Evolutionary conservation across 345 rosid species (phyloP), one percentile per base, ranked within the genome.

Genomic region (Eutrema yunnanense): DNA sequence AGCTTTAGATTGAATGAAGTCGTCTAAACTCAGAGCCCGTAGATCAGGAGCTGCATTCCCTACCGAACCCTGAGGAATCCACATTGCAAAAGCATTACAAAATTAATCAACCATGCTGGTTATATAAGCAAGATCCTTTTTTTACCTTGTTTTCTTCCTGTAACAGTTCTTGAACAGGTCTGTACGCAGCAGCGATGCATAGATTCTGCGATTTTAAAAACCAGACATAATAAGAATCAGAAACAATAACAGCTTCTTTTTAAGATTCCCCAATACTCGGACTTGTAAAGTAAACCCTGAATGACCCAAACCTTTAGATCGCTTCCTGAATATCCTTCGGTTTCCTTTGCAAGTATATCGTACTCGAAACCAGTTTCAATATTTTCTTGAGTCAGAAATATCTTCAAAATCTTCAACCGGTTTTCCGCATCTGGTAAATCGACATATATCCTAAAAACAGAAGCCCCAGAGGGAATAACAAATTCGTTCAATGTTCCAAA

Each of bases 291-390:
- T 50, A 41, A 8, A 51, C 43, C 8, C 16, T 37, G 8, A 41
- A 30, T 36, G 60, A 70, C 43, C 56, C 36, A 60, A 79, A 95
- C 99, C 99, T 96, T 96, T 59, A 96, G 82, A 85, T 96, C 99
- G 74, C 99, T 96, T 51, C 99, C 99, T 50, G 98, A 96, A 75
- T 96, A 96, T 71, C 99, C 99, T 67, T 90, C 97, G 6, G 98
- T 90, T 54, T 76, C 90, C 74, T 76, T 84, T 66, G 98, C 99
- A 62, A 96, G 97, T 75, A 84, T 80, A 41, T 87, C 82, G 67
- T 76, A 82, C 66, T 82, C 68, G 69, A 96, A 92, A 74, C 67
- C 82, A 13, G 83, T 8, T 69, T 82, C 90, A 61, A 95, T 68
- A 79, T 76, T 88, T 79, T 96, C 98, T 49, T 70, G 86, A 49